A percentile compares a stretch with the other conserved stretches of the same genome.
phyloP scores from a whole-genome alignment of 2,329 filamentous ascomycete species.

The Aspergillus latus region DNA sequence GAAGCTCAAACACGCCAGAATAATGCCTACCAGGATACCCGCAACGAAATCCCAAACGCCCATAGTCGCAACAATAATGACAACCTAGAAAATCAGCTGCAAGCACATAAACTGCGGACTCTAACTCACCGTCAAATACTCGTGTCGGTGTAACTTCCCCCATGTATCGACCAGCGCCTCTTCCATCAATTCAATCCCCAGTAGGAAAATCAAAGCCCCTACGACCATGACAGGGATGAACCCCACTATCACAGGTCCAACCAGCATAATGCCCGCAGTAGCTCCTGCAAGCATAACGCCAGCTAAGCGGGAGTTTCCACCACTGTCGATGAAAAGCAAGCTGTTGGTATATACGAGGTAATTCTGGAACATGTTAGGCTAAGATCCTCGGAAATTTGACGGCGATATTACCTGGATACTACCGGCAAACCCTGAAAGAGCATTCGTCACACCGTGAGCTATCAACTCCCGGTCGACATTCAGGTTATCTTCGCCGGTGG shows the following conservation, averaged over 20 bases:
- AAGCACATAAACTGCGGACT: background rate
- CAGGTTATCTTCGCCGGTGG: constrained; percentile 87
- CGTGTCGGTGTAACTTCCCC: constrained; percentile 79
- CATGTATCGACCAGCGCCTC: constrained; percentile 88
- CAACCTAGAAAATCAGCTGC: constrained; percentile 51
- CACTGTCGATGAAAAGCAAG: constrained; percentile 91
- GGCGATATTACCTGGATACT: constrained; percentile 65
- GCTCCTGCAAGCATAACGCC: constrained; percentile 79
- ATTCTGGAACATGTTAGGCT: constrained; percentile 59
- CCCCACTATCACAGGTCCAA: constrained; percentile 84
- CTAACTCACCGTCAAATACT: constrained; percentile 75
- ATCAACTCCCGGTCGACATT: constrained; percentile 88
- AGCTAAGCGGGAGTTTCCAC: constrained; percentile 81
- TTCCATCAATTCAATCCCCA: constrained; percentile 86
- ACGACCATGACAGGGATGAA: constrained; percentile 98
- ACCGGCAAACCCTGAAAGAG: constrained; percentile 78
- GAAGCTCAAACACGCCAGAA: constrained; percentile 85
- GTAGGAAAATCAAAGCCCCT: constrained; percentile 87
- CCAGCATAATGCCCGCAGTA: constrained; percentile 78
- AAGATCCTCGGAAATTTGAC: background rate
- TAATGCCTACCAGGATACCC: constrained; percentile 87
- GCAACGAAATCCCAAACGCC: constrained; percentile 95
- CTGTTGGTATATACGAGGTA: constrained; percentile 98
- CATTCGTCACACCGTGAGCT: constrained; percentile 90
- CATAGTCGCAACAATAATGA: constrained; percentile 92